Evolutionary conservation across 371 early-diverging fungal genomes (phyloP), one percentile per base, ranked within the genome.

Genomic region (Lichtheimia ornata): DNA sequence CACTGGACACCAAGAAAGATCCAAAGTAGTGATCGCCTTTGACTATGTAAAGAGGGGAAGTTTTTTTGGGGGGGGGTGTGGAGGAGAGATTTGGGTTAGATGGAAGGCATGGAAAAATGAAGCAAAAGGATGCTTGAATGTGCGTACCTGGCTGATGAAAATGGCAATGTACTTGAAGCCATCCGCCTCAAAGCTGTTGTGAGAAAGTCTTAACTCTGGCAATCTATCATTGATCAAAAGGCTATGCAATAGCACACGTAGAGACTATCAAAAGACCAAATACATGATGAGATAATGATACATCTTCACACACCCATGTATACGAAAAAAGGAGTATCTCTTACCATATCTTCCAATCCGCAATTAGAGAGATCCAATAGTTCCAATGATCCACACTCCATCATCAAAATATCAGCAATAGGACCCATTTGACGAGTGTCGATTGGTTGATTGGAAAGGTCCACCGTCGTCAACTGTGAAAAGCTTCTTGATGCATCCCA

Each of bases 351-450:
- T 24, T 75, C 70, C 47, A 78, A 24, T 41, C 62, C 66, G 64
- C 75, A 75, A 35, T 69, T 64, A 14, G 73, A 69, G 24, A 78
- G 55, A 52, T 69, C 63, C n/a, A 78, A 45, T 28, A 20, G 20
- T 20, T 47, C 57, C 47, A 78, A 61, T n/a, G 47, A 18, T 11
- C 70, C 70, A 52, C 64, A 69, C 25, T 68, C 65, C 12, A 78
- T 49, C 28, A 70, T 64, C 3, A 78, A 69, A 47, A 61, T 75
- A 61, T 88, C 88, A 30, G 86, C 79, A 20, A 89, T 73, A 9
- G 88, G 86, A 12, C 80, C 83, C 17, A 82, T 72, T n/a, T 71
- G 72, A 22, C 73, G 67, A 11, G 72, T 63, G 41, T 70, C 59
- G 25, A 72, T 59, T 18, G 50, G 50, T 25, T 75, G 75, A 64